Evolutionary conservation across 768 basidiomycete species (phyloP).

Genomic region (Scleroderma bovista): DNA sequence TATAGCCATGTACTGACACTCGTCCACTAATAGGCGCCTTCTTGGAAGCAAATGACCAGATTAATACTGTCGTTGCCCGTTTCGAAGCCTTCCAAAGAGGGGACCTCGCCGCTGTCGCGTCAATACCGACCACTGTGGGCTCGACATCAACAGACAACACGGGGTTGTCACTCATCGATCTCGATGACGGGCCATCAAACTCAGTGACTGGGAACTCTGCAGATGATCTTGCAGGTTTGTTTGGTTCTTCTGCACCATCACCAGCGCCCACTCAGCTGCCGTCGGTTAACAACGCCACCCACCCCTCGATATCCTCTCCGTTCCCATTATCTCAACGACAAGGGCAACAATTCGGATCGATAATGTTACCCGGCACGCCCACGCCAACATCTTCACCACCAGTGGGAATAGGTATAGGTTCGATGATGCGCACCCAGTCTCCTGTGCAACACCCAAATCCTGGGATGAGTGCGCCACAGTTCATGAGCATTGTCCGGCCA

Average conservation of each 20-base stretch:
- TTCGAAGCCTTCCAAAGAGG: constrained; percentile 94
- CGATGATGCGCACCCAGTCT: constrained; percentile 5
- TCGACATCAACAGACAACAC: constrained; percentile 20
- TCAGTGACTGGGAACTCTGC: constrained; percentile 20
- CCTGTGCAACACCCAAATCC: background rate
- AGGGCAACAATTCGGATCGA: constrained; percentile 30
- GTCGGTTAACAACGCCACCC: constrained; percentile 23
- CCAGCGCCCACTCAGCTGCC: constrained; percentile 7
- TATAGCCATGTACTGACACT: background rate
- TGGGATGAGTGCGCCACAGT: constrained; percentile 4
- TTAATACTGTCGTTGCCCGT: constrained; percentile 85
- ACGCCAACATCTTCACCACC: constrained; percentile 9
- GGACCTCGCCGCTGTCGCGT: constrained; percentile 70
- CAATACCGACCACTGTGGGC: constrained; percentile 58
- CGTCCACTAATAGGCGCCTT: constrained; percentile 63
- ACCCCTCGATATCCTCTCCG: constrained; percentile 19
- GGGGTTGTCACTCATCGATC: constrained; percentile 64
- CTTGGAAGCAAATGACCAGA: constrained; percentile 95
- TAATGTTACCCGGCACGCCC: constrained; percentile 41
- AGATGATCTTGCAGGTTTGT: constrained; percentile 63
- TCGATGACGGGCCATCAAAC: constrained; percentile 48
- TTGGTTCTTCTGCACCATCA: constrained; percentile 27
- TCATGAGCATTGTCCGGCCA: constrained; percentile 13
- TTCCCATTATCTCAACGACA: constrained; percentile 12
- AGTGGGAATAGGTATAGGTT: background rate